These are phyloP conservation scores for Debaryomyces sp. DNA, from an alignment of 1,139 yeast species.

Conservation along the genomic window DNA sequence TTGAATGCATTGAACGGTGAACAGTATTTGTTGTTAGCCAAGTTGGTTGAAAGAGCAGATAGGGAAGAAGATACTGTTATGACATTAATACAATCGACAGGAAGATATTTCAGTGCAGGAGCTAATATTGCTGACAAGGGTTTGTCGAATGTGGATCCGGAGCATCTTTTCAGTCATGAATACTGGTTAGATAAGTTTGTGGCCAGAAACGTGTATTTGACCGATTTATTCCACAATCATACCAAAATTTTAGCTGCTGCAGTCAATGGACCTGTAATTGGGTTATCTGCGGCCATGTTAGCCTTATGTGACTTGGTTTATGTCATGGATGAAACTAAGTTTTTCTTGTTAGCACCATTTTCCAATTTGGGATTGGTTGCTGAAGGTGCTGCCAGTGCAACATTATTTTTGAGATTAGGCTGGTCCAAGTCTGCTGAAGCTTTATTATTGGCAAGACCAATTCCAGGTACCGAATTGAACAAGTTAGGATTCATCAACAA, in stretches of 20 bases:
- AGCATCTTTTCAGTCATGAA: slow-evolving; percentile 44
- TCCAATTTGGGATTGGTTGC: slow-evolving; percentile 82
- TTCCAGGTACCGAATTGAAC: slow-evolving; percentile 60
- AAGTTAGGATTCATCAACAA: slow-evolving; percentile 66
- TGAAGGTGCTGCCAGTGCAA: slow-evolving; percentile 78
- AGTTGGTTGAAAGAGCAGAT: slow-evolving; percentile 65
- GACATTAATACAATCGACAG: slow-evolving; percentile 72
- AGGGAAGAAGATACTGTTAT: slow-evolving; percentile 63
- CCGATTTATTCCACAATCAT: slow-evolving; percentile 72
- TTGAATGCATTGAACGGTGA: slow-evolving; percentile 70
- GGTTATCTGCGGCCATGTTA: slow-evolving; percentile 74
- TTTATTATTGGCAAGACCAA: slow-evolving; percentile 67
- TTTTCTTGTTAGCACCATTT: slow-evolving; percentile 74
- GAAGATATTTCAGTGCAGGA: slow-evolving; percentile 83
- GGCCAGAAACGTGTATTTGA: slow-evolving; percentile 69
- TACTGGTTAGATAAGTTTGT: slow-evolving; percentile 64
- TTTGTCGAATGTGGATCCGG: slow-evolving; percentile 23
- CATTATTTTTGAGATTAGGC: slow-evolving; percentile 73
- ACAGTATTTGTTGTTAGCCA: slow-evolving; percentile 67
- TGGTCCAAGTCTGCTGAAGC: slow-evolving; percentile 77
- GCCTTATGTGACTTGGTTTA: slow-evolving; percentile 77
- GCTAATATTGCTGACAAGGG: slow-evolving; percentile 60
- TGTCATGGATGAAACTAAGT: slow-evolving; percentile 58
- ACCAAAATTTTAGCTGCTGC: slow-evolving; percentile 73
- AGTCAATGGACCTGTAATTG: slow-evolving; percentile 87